Percentiles rank a stretch among this genome's conserved stretches.
These are phyloP conservation scores for Neurospora sp. DNA, from an alignment of 495 filamentous ascomycete species.

Conservation along the genomic window DNA sequence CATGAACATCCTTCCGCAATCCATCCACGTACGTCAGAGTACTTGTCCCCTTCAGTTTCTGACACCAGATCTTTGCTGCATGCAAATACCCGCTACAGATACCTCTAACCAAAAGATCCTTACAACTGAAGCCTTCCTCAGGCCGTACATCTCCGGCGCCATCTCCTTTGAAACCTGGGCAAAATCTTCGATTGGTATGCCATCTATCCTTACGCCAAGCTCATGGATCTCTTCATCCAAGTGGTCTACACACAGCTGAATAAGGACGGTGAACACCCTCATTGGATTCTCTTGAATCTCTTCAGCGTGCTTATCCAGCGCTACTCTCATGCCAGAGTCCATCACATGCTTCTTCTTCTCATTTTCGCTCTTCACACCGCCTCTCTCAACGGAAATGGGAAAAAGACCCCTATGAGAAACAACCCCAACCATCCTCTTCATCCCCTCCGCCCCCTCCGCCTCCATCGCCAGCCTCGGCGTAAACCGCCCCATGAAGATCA, in stretches of 20 bases:
- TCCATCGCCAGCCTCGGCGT: not conserved
- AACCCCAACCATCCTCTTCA: not conserved
- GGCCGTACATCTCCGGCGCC: not conserved
- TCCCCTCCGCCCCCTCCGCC: not conserved
- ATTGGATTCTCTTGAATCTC: not conserved
- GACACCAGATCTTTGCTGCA: not conserved
- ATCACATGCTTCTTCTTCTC: not conserved
- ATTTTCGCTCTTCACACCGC: no score
- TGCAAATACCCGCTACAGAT: not conserved
- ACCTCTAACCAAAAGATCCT: not conserved
- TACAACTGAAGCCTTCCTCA: not conserved
- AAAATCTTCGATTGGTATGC: not conserved
- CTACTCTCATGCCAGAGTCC: fast-evolving
- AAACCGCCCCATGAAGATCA: not conserved
- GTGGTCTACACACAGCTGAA: not conserved
- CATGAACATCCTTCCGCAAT: not conserved
- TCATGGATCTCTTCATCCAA: not conserved
- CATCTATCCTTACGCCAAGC: not conserved
- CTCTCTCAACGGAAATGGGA: not conserved
- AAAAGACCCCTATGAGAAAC: not conserved
- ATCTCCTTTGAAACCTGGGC: not conserved
- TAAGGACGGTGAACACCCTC: not conserved
- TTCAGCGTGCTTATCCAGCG: not conserved
- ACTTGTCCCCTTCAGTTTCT: not conserved
- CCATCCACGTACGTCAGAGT: not conserved